Conservation (phyloP, 2,329 filamentous ascomycete species). For the Beauveria varroae region DNA sequence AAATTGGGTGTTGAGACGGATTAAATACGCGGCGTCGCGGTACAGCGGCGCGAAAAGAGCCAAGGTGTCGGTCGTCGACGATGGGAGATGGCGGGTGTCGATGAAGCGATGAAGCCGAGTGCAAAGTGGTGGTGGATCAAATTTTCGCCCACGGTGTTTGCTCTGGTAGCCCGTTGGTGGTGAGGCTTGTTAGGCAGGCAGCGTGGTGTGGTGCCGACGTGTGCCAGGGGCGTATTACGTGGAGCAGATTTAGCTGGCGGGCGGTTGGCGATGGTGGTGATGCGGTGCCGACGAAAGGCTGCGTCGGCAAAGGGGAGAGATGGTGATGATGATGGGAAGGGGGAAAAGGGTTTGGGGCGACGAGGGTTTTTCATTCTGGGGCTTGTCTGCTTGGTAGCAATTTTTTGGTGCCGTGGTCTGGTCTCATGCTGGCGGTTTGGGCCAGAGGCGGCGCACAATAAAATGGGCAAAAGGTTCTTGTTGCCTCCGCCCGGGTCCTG, state of each 20-base stretch:
- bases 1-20: neutral
- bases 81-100: neutral
- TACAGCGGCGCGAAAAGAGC: neutral
- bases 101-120: neutral
- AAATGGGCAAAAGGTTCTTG: slow-evolving; percentile 12
- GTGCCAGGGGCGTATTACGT: slow-evolving; percentile 12
- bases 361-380: slow-evolving; percentile 25
- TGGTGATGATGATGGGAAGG: slow-evolving; percentile 9
- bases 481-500: slow-evolving; percentile 6
- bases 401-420: slow-evolving; percentile 26
- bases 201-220: neutral
- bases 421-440: slow-evolving; percentile 34
- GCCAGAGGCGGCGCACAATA: slow-evolving; percentile 27
- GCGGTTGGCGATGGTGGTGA: slow-evolving; percentile 14
- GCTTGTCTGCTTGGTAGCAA: slow-evolving; percentile 27
- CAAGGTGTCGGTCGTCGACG: neutral
- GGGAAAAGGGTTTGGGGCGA: slow-evolving; percentile 13
- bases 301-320: slow-evolving; percentile 12
- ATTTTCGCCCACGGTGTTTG: neutral
- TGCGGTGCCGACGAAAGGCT: slow-evolving; percentile 11
- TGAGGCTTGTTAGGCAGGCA: slow-evolving; percentile 2
- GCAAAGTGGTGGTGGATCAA: slow-evolving; percentile 6
- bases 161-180: slow-evolving; percentile 11
- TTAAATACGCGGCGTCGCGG: neutral
- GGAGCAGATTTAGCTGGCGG: slow-evolving; percentile 8